Evolutionary conservation across 495 filamentous ascomycete genomes (phyloP).

Genomic region (Platismatia glauca): DNA sequence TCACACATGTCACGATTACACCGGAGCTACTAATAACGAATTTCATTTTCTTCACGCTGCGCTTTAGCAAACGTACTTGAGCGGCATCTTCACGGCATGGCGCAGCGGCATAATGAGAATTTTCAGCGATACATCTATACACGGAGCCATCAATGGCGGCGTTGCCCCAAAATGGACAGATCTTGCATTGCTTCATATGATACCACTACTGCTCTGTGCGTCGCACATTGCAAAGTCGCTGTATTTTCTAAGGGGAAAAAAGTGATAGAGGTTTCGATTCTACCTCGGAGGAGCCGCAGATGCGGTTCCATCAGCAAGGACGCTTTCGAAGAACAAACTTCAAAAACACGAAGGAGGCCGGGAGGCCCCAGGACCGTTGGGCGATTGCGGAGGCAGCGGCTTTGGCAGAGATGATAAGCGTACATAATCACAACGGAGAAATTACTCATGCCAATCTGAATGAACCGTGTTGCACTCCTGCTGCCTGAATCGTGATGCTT

Average conservation of each 20-base stretch:
- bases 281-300: neutral
- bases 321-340: neutral
- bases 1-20: constrained; percentile 4
- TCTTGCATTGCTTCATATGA: constrained; percentile 8
- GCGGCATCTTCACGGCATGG: constrained; percentile 1
- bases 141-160: constrained; percentile 5
- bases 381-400: neutral
- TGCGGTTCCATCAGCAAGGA: neutral
- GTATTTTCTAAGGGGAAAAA: neutral
- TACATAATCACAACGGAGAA: neutral
- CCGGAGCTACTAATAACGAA: constrained; percentile 3
- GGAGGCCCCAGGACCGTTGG: neutral
- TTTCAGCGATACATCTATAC: neutral
- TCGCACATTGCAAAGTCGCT: constrained; percentile 16
- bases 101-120: constrained; percentile 1
- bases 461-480: neutral
- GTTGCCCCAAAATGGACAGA: neutral
- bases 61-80: neutral
- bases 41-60: constrained; percentile 8
- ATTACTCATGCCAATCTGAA: neutral
- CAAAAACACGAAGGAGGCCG: neutral
- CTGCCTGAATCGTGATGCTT: neutral
- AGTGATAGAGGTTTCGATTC: neutral
- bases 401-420: neutral
- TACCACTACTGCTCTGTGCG: constrained; percentile 23